Evolutionary conservation across 345 rosid genomes (phyloP).

Genomic region (Sisymbrium altissimum): DNA sequence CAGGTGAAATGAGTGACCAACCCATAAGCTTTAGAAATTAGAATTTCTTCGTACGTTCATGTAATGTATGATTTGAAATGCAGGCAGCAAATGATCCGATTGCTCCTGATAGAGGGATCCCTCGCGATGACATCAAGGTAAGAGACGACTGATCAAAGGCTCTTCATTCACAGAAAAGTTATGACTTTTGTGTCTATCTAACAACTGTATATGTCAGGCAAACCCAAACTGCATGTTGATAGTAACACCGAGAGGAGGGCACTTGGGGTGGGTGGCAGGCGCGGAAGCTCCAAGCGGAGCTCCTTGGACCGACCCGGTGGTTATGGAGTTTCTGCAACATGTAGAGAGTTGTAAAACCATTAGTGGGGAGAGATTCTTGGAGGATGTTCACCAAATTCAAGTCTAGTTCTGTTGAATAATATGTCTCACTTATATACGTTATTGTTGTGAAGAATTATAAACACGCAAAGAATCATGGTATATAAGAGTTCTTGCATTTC

Average conservation of each 20-base stretch:
- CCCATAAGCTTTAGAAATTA: not conserved
- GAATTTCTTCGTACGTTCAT: not conserved
- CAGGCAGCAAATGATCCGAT: slow-evolving; percentile 92
- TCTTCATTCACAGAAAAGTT: not conserved
- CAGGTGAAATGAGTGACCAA: slow-evolving; percentile 47
- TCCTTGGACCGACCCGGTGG: slow-evolving; percentile 78
- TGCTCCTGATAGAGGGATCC: slow-evolving; percentile 85
- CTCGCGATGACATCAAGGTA: slow-evolving; percentile 82
- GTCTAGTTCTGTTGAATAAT: slow-evolving; percentile 14
- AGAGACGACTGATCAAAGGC: not conserved
- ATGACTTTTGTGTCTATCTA: slow-evolving; percentile 6
- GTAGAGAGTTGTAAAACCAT: slow-evolving; percentile 37
- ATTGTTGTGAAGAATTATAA: slow-evolving; percentile 7
- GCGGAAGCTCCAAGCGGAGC: slow-evolving; percentile 68
- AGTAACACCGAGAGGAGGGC: slow-evolving; percentile 89
- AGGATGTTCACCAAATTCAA: slow-evolving; percentile 22
- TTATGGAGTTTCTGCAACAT: slow-evolving; percentile 81
- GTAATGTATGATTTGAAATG: slow-evolving; percentile 16
- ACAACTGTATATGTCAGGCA: slow-evolving; percentile 40
- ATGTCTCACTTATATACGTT: not conserved
- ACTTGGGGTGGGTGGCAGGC: slow-evolving; percentile 92
- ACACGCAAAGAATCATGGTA: not conserved
- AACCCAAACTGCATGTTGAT: slow-evolving; percentile 77
- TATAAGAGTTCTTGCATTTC: not conserved
- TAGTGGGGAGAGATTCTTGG: slow-evolving; percentile 8